Evolutionary conservation across 345 rosid genomes (phyloP), one percentile per base, ranked within the genome.

Genomic region (Eucalyptus cladocalyx): DNA sequence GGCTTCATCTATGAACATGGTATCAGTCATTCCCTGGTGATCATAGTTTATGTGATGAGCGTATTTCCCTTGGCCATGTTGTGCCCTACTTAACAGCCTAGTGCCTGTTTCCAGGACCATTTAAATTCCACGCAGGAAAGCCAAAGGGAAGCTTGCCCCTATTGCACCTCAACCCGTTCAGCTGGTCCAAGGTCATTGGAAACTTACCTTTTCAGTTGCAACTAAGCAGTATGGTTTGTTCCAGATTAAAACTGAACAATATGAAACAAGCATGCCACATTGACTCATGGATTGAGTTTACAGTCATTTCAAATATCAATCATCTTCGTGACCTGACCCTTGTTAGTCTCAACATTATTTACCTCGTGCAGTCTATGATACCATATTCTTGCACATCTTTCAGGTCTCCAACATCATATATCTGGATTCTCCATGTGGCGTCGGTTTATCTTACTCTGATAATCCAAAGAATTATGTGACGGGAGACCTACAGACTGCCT

Each of bases 341-440:
- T 28, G 1, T 0, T 54, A 30, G 76, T 19, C n/a, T 16, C 49
- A 26, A 53, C 62, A 42, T 67, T 76, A 28, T 60, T 86, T 48
- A 67, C 26, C 45, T 26, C 11, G 1, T n/a, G 37, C 50, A 32
- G 48, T 40, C 24, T 48, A 49, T 42, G 23, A 45, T 42, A 87
- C 48, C 58, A 23, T 86, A 34, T 62, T 89, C 58, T 58, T 60
- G 83, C 37, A 21, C 30, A 17, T 80, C 76, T 81, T 69, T 14
- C 90, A 95, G 97, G 96, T 93, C 53, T 94, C 97, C 32, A 95
- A 86, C 90, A 90, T 93, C 6, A 92, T 94, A 17, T 95, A 94
- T 88, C 88, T 95, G 93, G 97, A 95, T 86, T 93, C 97, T 26
- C 97, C 97, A 5, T 89, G 91, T 32, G 97, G 96, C 9, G 97